Evolutionary conservation across 2,329 filamentous ascomycete species (phyloP), one percentile per base, ranked within the genome.

Genomic region (Pseudogymnoascus sp.): DNA sequence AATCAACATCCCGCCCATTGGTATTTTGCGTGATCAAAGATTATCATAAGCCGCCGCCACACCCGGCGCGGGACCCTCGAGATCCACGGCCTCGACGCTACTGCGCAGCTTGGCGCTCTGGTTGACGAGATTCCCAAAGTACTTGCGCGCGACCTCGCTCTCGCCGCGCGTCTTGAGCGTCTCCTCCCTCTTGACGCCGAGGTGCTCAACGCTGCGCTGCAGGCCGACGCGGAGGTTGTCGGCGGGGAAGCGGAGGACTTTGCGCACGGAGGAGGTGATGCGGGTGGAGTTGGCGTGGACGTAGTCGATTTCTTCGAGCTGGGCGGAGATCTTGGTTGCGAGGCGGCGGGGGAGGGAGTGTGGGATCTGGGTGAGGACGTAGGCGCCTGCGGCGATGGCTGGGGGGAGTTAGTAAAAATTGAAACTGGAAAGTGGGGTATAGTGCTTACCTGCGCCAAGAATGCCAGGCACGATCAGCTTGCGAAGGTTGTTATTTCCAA

Each of bases 301-400:
- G 72, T 97, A 99, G 77, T 99, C 94, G 71, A 96, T 86, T 15
- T 89, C 83, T 6, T 84, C 79, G 38, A 99, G 86, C 70, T 92
- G 90, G 33, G 84, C 79, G 2, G 91, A 88, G 63, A 99, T 89
- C 77, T 97, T 97, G 71, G 82, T 82, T 42, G 89, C 88, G 5
- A 99, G 84, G 9, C 92, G 91, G 61, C 88, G 88, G 1, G 94
- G 94, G 0, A 99, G 85, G 0, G 93, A 94, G 61, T 88, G 84
- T 17, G 94, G 94, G 66, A 99, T 95, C 66, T 93, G 90, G 63
- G 88, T 86, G 25, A 99, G 78, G 63, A 96, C 80, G 74, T 96
- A 97, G 64, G 87, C 88, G 3, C 88, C 81, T 42, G 89, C 89
- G 60, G 92, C 84, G 39, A 89, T 75, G 61, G 86, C 90, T 94